Evolutionary conservation across 306 rosid genomes (phyloP).

Genomic region (Begonia fuchsioides): DNA sequence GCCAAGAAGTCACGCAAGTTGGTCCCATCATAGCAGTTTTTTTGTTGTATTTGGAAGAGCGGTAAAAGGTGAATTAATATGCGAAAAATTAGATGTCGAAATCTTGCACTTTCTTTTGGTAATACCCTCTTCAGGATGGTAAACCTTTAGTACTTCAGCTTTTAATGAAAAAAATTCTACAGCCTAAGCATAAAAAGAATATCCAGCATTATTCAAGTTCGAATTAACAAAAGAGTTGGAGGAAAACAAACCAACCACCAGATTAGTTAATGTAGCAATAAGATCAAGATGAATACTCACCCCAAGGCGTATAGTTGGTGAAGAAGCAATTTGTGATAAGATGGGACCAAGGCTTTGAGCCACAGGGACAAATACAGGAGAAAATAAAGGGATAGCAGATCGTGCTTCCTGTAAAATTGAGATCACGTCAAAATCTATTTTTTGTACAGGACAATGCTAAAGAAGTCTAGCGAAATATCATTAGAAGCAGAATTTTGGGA

Average conservation of each 20-base stretch:
- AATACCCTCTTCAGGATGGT: no score
- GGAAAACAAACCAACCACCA: conserved; percentile 4
- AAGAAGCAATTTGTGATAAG: conserved; percentile 77
- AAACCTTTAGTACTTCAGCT: no score
- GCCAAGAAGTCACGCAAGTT: no score
- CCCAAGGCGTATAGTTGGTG: conserved; percentile 83
- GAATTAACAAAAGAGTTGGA: conserved; percentile 1
- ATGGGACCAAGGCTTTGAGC: conserved; percentile 93
- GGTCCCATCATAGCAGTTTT: no score
- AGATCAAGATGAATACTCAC: conserved; percentile 29
- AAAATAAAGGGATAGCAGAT: conserved; percentile 78
- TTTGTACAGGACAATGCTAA: not conserved
- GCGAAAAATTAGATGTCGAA: no score
- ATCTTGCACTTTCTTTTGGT: no score
- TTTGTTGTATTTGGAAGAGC: no score
- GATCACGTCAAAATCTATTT: conserved; percentile 2
- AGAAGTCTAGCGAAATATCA: not conserved
- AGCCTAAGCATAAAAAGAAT: no score
- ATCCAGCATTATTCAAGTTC: not conserved
- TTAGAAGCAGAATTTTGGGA: no score
- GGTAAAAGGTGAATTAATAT: no score
- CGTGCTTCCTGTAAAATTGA: conserved; percentile 62
- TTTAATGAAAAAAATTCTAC: no score
- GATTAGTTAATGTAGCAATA: not conserved
- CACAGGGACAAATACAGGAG: conserved; percentile 85